Conservation (phyloP, 2,329 filamentous ascomycete genomes). For the Colletotrichum musae region DNA sequence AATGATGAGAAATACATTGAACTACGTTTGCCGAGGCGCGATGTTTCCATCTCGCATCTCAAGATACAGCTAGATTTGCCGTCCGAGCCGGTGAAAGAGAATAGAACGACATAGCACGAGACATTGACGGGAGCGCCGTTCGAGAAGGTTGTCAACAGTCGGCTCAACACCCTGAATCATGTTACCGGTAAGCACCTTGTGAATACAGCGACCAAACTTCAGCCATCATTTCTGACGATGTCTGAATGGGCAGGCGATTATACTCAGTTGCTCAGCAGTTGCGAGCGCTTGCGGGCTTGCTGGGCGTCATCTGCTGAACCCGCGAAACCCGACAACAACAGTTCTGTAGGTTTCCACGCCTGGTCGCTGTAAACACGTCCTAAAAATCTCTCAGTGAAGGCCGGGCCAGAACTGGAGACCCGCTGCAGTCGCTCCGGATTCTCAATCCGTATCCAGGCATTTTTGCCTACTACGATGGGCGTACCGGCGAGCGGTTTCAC, state of each 20-base stretch:
- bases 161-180: neutral
- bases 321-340: neutral
- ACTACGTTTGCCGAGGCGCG: neutral
- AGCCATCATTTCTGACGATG: too few relatives aligned
- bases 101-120: neutral
- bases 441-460: conserved; percentile 36
- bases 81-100: neutral
- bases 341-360: neutral
- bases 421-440: conserved; percentile 32
- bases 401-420: conserved; percentile 30
- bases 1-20: neutral
- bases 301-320: conserved; percentile 1
- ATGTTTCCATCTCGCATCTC: neutral
- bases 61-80: neutral
- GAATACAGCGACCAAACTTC: too few relatives aligned
- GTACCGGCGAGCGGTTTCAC: conserved; percentile 39
- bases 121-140: neutral
- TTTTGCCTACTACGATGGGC: conserved; percentile 42
- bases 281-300: conserved; percentile 27
- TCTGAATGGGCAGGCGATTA: neutral
- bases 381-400: neutral
- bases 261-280: conserved; percentile 11
- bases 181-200: neutral
- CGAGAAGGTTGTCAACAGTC: too few relatives aligned
- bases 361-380: neutral